phyloP scores from a whole-genome alignment of 192 early-diverging fungal genomes.

The Umbelopsis sp. region DNA sequence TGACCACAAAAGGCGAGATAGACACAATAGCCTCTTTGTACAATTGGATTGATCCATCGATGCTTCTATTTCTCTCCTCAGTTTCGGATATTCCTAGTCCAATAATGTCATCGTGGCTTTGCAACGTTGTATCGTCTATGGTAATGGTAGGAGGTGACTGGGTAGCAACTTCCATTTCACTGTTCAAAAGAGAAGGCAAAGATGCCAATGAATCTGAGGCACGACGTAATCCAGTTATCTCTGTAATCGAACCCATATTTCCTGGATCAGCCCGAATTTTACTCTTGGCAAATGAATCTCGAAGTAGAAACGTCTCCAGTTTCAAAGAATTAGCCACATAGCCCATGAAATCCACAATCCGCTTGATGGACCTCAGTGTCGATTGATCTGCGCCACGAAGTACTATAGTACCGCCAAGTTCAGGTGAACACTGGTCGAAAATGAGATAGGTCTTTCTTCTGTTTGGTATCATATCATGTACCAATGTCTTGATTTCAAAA shows the following conservation, averaged over 20 bases:
- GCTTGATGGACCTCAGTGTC: conserved; percentile 76
- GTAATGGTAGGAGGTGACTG: not conserved
- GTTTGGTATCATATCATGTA: conserved; percentile 78
- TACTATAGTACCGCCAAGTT: conserved; percentile 84
- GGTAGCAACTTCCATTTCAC: not conserved
- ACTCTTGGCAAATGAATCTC: conserved; percentile 4
- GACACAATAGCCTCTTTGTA: conserved; percentile 80
- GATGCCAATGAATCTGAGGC: not conserved
- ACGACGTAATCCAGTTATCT: not conserved
- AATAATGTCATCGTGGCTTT: not conserved
- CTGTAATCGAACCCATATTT: not conserved
- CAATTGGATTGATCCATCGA: conserved; percentile 49
- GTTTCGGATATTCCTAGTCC: not conserved
- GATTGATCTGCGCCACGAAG: conserved; percentile 80
- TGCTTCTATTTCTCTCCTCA: conserved; percentile 31
- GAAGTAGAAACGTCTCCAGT: conserved; percentile 73
- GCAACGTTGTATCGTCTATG: not conserved
- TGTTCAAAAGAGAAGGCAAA: not conserved
- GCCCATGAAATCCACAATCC: conserved; percentile 79
- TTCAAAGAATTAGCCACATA: conserved; percentile 85
- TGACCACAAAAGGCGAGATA: conserved; percentile 81
- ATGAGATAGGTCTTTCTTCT: conserved; percentile 84
- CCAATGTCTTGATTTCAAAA: conserved; percentile 78
- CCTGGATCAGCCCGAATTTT: not conserved
- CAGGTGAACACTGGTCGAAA: conserved; percentile 80